phyloP scores from a whole-genome alignment of 768 basidiomycete genomes.

The Kwoniella newhampshirensis region DNA sequence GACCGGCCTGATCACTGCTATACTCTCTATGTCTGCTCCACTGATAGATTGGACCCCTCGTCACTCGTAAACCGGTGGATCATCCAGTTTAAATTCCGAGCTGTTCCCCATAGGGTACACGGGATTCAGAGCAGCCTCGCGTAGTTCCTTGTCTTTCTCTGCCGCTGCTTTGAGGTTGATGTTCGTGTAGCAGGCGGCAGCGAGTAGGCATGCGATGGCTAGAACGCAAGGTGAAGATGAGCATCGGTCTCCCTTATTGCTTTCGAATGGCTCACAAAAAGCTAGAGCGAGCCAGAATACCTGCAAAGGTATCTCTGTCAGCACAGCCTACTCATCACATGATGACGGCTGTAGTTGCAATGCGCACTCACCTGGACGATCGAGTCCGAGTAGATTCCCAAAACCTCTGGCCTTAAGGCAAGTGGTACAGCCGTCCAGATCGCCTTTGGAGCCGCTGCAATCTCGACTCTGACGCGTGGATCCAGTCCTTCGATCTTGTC shows the following conservation, averaged over 20 bases:
- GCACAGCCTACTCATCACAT: neutral
- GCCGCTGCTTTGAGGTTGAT: constrained; percentile 24
- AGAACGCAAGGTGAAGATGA: neutral
- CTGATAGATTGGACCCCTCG: too few species aligned
- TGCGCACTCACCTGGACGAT: constrained; percentile 12
- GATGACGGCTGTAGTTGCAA: neutral
- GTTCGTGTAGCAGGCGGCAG: constrained; percentile 17
- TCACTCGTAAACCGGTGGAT: too few species aligned
- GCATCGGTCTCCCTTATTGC: neutral
- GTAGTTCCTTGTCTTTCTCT: constrained; percentile 15
- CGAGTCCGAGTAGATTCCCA: constrained; percentile 18
- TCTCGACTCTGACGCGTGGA: neutral
- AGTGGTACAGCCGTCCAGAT: constrained; percentile 19
- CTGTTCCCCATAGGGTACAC: constrained; percentile 15
- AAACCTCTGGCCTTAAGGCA: neutral
- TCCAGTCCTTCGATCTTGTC: constrained; percentile 10
- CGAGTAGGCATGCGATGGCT: constrained; percentile 21
- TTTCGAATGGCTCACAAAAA: constrained; percentile 11
- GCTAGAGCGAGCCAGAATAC: constrained; percentile 29
- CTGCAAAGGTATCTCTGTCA: neutral
- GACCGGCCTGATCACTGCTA: too few species aligned
- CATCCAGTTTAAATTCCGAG: too few species aligned
- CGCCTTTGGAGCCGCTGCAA: constrained; percentile 13
- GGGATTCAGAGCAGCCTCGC: constrained; percentile 1
- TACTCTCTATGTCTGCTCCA: too few species aligned